Evolutionary conservation across 148 eudicot species (phyloP), one percentile per base, ranked within the genome.

Genomic region (Limonium bicolor): DNA sequence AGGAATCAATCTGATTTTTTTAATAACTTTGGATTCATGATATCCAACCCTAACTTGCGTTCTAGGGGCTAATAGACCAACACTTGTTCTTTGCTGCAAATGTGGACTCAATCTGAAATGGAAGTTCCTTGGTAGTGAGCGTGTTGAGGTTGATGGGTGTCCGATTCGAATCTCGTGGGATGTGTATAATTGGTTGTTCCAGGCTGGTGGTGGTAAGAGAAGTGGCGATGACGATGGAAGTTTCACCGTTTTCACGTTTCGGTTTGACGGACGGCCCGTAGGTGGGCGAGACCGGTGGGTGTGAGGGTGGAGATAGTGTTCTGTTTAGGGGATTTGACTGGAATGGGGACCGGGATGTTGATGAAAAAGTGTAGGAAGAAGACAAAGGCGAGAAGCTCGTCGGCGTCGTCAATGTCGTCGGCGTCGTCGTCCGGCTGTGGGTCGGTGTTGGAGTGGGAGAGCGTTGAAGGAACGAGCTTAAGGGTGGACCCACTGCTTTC

Each of bases 391-490:
- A 54, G 74, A 22, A 77, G 78, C 27, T 59, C 74, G 1, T 76
- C 85, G 0, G 65, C 86, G 4, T 74, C 82, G 0, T 26, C 72
- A 12, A 80, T 90, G 0, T 80, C 90, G 7, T 71, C 58, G 8
- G 71, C 86, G 7, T 80, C 62, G 8, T 76, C 86, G 12, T 85
- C 86, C 0, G 68, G 71, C 4, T 72, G 94, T 34, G 63, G 80
- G 15, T 85, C 95, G 6, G 78, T 83, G 3, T 60, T 83, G 84
- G 94, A 79, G 19, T 83, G 94, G 94, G 95, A 63, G 11, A 80
- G 90, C 55, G 70, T 72, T 17, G 92, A 80, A 30, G 95, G 80
- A 50, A 74, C 72, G 51, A 86, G 77, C 20, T 31, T 84, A 21
- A 80, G 68, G 50, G n/a, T n/a, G 72, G 72, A 11, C 85, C 85